These are phyloP conservation scores for Bidens hawaiensis DNA, from an alignment of 140 eudicot species.

Conservation along the genomic window DNA sequence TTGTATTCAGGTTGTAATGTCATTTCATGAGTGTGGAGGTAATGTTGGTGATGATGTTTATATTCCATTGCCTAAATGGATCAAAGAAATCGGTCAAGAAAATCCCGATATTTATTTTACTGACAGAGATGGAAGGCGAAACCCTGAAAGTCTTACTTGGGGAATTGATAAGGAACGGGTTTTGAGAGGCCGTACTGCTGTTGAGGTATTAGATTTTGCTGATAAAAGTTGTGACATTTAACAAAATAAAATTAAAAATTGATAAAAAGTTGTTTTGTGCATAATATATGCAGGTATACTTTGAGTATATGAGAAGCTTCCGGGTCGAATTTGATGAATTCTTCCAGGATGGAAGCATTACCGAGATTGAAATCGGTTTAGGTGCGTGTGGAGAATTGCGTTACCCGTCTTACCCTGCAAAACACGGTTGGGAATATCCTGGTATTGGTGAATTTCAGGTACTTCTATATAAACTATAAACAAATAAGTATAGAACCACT, in stretches of 20 bases:
- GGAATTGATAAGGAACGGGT: constrained; percentile 93
- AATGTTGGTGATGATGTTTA: constrained; percentile 85
- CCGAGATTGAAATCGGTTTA: constrained; percentile 75
- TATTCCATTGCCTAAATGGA: constrained; percentile 91
- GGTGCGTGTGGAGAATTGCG: constrained; percentile 92
- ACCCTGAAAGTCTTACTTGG: constrained; percentile 90
- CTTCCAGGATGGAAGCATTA: constrained; percentile 58
- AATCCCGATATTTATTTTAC: constrained; percentile 90
- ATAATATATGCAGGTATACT: constrained; percentile 57
- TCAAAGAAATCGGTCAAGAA: constrained; percentile 64
- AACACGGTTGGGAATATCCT: constrained; percentile 87
- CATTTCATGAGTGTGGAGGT: constrained; percentile 98
- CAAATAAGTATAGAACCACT: not conserved
- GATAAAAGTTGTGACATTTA: not conserved
- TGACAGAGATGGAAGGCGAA: constrained; percentile 73
- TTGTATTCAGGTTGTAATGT: constrained; percentile 77
- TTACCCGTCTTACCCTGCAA: constrained; percentile 84
- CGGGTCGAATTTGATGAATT: constrained; percentile 72
- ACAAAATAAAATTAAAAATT: not conserved
- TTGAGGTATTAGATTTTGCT: constrained; percentile 54
- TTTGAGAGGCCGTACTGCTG: constrained; percentile 84
- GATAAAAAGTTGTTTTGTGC: constrained; percentile 12
- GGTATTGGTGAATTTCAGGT: constrained; percentile 98
- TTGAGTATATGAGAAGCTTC: constrained; percentile 90
- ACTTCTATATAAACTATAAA: not conserved